Evolutionary conservation across 345 rosid genomes (phyloP), one percentile per base, ranked within the genome.

Genomic region (Ailanthus altissimus): DNA sequence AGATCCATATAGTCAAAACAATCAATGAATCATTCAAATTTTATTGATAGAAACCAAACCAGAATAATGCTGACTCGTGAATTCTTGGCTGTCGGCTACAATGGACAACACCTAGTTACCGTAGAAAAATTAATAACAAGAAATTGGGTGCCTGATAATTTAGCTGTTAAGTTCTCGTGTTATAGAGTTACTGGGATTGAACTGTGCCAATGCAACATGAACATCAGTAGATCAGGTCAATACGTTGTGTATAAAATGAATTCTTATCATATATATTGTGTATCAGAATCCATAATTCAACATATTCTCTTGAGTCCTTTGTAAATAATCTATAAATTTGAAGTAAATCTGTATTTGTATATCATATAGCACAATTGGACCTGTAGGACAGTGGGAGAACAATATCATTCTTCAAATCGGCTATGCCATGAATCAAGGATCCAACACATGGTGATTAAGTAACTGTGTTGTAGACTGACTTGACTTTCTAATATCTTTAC

Each of bases 401-500:
- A 13, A 50, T n/a, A 50, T 50, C 12, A 46, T 60, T 25, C 59
- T 62, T 47, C 38, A 18, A 6, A 42, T 43, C 18, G 43, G 40
- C 23, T 36, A 62, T 1, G 47, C 12, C 36, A 49, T 10, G 28
- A 5, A 32, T 28, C 58, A 47, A 68, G 57, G 42, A 25, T 26
- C 8, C 40, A 50, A 38, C 47, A 36, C 11, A 28, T 15, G 61
- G n/a, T n/a, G 9, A 54, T 57, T 40, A n/a, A n/a, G 12, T 21
- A 23, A 20, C 20, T 12, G 28, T n/a, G 26, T 46, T 40, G 67
- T 54, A 49, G 64, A 8, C 54, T 54, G 8, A 59, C 20, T 45
- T 49, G 77, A 67, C 68, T 54, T 64, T 63, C 60, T 72, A 77
- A 21, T 46, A 42, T 58, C 4, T 58, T 69, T 76, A 67, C 13